These are phyloP conservation scores for Bruguiera parviflora DNA, from an alignment of 345 rosid genomes.

Conservation along the genomic window DNA sequence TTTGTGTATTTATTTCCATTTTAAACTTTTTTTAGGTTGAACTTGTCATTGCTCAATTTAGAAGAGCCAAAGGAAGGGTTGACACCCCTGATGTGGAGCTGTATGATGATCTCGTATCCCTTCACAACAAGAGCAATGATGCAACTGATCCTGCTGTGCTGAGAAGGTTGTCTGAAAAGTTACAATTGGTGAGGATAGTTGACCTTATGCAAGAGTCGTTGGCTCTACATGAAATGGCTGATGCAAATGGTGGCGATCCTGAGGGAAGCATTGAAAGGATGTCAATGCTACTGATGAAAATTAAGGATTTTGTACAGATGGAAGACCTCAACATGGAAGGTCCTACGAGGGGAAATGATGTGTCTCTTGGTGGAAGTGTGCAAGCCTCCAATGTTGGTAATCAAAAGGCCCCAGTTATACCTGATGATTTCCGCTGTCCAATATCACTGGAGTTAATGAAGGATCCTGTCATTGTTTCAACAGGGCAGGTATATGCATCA, in stretches of 20 bases:
- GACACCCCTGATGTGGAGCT: conserved; percentile 60
- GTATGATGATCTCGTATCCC: conserved; percentile 57
- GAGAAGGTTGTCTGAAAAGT: conserved; percentile 60
- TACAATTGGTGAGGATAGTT: conserved; percentile 64
- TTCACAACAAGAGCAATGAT: conserved; percentile 51
- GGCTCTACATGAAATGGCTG: conserved; percentile 86
- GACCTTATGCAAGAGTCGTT: conserved; percentile 88
- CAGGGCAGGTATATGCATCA: conserved; percentile 70
- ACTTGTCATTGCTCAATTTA: conserved; percentile 80
- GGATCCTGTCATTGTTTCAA: conserved; percentile 97
- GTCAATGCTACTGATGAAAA: conserved; percentile 69
- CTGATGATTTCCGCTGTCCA: conserved; percentile 97
- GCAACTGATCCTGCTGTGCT: conserved; percentile 47
- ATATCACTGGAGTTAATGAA: conserved; percentile 92
- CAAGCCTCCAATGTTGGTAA: conserved; percentile 54
- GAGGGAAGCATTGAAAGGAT: conserved; percentile 79
- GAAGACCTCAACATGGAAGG: conserved; percentile 59
- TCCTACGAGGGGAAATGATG: conserved; percentile 35
- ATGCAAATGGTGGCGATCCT: conserved; percentile 62
- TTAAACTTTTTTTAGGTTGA: conserved; percentile 50
- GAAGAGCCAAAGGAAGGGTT: conserved; percentile 82
- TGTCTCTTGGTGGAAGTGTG: conserved; percentile 45
- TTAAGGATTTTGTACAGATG: conserved; percentile 84
- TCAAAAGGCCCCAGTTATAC: conserved; percentile 65
- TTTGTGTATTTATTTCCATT: conserved; percentile 7